Evolutionary conservation across 176 grass and related monocot genomes (phyloP), one percentile per base, ranked within the genome.

Genomic region (Stipa capillata): DNA sequence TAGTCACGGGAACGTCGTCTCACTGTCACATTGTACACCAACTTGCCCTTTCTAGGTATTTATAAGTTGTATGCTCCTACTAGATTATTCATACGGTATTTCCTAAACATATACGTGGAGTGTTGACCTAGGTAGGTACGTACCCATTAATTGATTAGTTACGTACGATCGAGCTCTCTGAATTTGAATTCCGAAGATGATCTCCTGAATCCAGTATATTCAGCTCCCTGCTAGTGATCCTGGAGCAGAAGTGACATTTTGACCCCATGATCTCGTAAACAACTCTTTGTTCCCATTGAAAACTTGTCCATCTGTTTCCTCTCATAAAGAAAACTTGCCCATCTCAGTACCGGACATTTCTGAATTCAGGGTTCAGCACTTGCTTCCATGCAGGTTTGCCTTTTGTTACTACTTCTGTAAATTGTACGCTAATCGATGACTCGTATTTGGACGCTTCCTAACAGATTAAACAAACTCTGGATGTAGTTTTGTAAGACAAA

Each of bases 101-200:
- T 12, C 33, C 52, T 8, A 42, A 20, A 55, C 21, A 56, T 39
- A 28, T 41, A 39, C 23, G 24, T 41, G 4, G 14, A 79, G 49
- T 74, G 68, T 86, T 86, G 68, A 80, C 84, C 79, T 77, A 65
- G 31, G 51, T 76, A 74, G 15, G 55, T 33, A 64, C 36, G 32
- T 17, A 20, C n/a, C n/a, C n/a, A n/a, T n/a, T n/a, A n/a, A n/a
- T n/a, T n/a, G n/a, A n/a, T n/a, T n/a, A n/a, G n/a, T n/a, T n/a
- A n/a, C n/a, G n/a, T n/a, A n/a, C n/a, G n/a, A n/a, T n/a, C n/a
- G n/a, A n/a, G n/a, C 34, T n/a, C n/a, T n/a, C n/a, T n/a, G 1
- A 23, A 33, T 28, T 52, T 69, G 52, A 68, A 23, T 48, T 63
- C 33, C 21, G 1, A 72, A 57, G 74, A 48, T 11, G 72, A 63